phyloP scores from a whole-genome alignment of 2,329 filamentous ascomycete genomes.

The Akanthomyces lecanii region DNA sequence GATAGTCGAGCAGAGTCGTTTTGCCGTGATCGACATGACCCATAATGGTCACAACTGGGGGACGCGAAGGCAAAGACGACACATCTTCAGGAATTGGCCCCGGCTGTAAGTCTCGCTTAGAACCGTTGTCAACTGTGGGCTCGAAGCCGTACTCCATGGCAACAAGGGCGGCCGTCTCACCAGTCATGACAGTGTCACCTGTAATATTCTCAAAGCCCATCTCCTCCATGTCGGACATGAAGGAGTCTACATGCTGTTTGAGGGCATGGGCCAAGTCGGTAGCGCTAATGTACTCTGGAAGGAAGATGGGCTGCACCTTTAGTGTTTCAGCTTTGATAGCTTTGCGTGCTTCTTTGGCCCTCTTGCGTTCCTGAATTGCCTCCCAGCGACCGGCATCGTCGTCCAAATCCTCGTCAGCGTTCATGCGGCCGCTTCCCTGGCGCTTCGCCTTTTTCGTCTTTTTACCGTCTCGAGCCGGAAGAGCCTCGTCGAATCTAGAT shows the following conservation, averaged over 20 bases:
- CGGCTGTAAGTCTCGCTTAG: constrained; percentile 65
- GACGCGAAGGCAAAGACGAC: constrained; percentile 65
- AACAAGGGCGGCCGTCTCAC: constrained; percentile 85
- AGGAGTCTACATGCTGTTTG: constrained; percentile 64
- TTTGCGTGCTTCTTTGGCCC: constrained; percentile 39
- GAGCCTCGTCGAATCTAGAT: not conserved
- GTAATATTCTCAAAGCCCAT: constrained; percentile 86
- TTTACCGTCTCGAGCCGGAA: constrained; percentile 1
- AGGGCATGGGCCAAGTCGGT: constrained; percentile 73
- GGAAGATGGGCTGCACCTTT: constrained; percentile 57
- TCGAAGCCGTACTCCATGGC: constrained; percentile 92
- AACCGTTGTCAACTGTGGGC: constrained; percentile 66
- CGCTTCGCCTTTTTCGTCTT: constrained; percentile 11
- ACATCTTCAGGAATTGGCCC: constrained; percentile 65
- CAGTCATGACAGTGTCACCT: constrained; percentile 79
- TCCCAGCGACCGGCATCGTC: constrained; percentile 37
- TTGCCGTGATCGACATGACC: constrained; percentile 98
- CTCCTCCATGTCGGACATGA: constrained; percentile 71
- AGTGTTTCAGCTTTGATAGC: constrained; percentile 37
- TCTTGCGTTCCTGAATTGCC: constrained; percentile 37
- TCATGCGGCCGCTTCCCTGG: not conserved
- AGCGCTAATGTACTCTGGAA: constrained; percentile 93
- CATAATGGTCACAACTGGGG: constrained; percentile 98
- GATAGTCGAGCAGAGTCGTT: constrained; percentile 89
- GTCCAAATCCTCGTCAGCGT: constrained; percentile 33